A percentile compares a stretch with the other conserved stretches of the same genome.
These are phyloP conservation scores for Arthrobotrys sinensis DNA, from an alignment of 2,329 filamentous ascomycete species.

Conservation along the genomic window DNA sequence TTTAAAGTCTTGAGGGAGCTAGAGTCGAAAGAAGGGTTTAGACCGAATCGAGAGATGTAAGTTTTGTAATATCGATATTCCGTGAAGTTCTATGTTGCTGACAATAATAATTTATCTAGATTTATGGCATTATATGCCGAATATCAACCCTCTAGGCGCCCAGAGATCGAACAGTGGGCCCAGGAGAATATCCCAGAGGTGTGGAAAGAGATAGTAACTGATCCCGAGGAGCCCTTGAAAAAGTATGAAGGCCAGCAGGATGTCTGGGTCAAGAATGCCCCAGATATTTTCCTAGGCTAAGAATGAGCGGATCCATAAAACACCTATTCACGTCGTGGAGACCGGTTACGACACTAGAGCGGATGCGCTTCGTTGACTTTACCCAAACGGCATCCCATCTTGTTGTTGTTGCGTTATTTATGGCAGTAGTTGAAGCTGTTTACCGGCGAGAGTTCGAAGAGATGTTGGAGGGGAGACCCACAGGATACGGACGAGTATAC, in stretches of 20 bases:
- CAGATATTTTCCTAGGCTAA: slow-evolving; percentile 26
- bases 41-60: slow-evolving; percentile 80
- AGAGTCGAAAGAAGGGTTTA: slow-evolving; percentile 76
- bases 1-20: slow-evolving; percentile 78
- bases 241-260: slow-evolving; percentile 46
- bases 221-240: slow-evolving; percentile 47
- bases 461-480: background rate
- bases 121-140: slow-evolving; percentile 59
- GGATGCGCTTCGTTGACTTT: background rate
- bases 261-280: slow-evolving; percentile 41
- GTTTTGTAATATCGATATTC: slow-evolving; percentile 66
- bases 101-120: slow-evolving; percentile 15
- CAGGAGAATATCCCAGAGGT: slow-evolving; percentile 76
- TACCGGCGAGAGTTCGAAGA: background rate
- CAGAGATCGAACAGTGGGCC: slow-evolving; percentile 82
- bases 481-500: background rate
- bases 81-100: slow-evolving; percentile 11
- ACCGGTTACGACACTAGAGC: background rate
- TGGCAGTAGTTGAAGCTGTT: slow-evolving; percentile 9
- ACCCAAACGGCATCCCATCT: background rate
- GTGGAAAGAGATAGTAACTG: slow-evolving; percentile 77
- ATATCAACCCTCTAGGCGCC: slow-evolving; percentile 72
- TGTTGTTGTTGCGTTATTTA: background rate
- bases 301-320: background rate
- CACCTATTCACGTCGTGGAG: slow-evolving; percentile 13